A percentile compares a stretch with the other conserved stretches of the same genome.
Conservation (phyloP, 2,329 filamentous ascomycete species). For the Penicillium sp. region DNA sequence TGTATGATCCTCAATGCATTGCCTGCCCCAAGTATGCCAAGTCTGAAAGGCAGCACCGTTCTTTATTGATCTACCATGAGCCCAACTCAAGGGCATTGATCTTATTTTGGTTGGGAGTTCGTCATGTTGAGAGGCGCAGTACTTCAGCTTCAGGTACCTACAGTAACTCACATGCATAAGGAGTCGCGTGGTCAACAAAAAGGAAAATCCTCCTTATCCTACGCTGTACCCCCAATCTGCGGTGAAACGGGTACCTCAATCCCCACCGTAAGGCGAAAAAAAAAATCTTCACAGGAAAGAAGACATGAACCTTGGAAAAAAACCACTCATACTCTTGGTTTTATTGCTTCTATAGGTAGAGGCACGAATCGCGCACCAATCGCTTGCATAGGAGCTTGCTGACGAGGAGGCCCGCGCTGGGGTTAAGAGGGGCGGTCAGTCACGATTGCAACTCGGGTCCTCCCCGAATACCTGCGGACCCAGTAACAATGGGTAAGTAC, state of each 20-base stretch:
- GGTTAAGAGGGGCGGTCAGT: constrained; percentile 19
- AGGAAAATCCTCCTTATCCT: background rate
- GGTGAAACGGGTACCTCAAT: constrained; percentile 9
- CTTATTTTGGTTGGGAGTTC: background rate
- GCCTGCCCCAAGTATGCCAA: constrained; percentile 12
- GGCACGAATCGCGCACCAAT: constrained; percentile 1
- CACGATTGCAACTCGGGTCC: constrained; percentile 6
- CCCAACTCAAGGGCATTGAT: background rate
- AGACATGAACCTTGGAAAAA: background rate
- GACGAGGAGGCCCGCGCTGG: background rate
- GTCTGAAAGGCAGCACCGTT: constrained; percentile 8
- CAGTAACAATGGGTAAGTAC: background rate
- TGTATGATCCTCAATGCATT: constrained; percentile 16
- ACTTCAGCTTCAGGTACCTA: background rate
- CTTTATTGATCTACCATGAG: background rate
- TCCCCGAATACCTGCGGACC: background rate
- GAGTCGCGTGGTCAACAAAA: constrained; percentile 7
- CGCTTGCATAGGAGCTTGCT: background rate
- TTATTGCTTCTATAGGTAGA: background rate
- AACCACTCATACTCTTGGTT: background rate
- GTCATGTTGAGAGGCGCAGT: constrained; percentile 3
- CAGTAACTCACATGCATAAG: background rate
- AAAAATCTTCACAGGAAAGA: background rate
- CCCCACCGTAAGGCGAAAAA: background rate
- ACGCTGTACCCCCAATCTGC: constrained; percentile 11